phyloP scores from a whole-genome alignment of 2,329 filamentous ascomycete species.

The Talaromyces sp. region DNA sequence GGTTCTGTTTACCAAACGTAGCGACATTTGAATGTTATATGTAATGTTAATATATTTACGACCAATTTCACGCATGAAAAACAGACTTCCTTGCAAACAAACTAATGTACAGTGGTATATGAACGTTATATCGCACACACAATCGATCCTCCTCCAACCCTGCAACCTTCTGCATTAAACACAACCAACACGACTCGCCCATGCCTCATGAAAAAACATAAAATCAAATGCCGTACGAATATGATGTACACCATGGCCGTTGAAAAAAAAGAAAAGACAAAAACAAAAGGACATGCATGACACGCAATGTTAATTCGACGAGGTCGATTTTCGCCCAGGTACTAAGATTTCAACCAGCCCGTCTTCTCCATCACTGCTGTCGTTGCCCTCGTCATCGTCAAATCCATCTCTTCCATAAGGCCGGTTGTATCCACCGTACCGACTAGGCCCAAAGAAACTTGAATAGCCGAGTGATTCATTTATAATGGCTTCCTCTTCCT shows the following conservation, averaged over 20 bases:
- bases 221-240: conserved; percentile 2
- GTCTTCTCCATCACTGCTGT: conserved; percentile 39
- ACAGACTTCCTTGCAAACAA: background rate
- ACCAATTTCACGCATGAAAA: background rate
- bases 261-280: background rate
- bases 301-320: conserved; percentile 11
- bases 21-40: no score
- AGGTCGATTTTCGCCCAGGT: conserved; percentile 32
- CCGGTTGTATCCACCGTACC: conserved; percentile 40
- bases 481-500: conserved; percentile 50
- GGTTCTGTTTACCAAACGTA: background rate
- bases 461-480: conserved; percentile 68
- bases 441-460: conserved; percentile 51
- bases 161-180: background rate
- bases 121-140: conserved; percentile 10
- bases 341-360: conserved; percentile 44
- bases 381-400: conserved; percentile 38
- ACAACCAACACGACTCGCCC: background rate
- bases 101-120: conserved; percentile 15
- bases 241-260: conserved; percentile 10
- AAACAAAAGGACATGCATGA: conserved; percentile 3
- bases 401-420: conserved; percentile 24
- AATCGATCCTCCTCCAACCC: background rate
- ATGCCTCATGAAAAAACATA: conserved; percentile 6
- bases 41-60: background rate